Evolutionary conservation across 2,329 filamentous ascomycete genomes (phyloP).

Genomic region (Diaporthe sp.): DNA sequence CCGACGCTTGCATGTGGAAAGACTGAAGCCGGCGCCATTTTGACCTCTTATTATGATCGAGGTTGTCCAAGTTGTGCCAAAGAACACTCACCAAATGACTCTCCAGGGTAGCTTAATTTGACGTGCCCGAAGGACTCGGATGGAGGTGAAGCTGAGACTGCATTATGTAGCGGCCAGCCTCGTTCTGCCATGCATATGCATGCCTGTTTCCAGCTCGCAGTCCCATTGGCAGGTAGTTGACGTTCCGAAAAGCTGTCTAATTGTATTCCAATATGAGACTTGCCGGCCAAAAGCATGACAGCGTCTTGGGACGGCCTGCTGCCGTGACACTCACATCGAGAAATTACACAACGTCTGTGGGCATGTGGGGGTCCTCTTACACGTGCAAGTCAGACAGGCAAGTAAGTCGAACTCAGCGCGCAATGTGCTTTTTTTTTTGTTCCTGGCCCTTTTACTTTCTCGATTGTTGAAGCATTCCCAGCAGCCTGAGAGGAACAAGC

Average conservation of each 20-base stretch:
- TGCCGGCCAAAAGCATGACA: neutral
- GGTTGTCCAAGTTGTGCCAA: neutral
- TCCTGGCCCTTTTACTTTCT: neutral
- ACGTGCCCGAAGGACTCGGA: neutral
- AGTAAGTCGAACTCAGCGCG: neutral
- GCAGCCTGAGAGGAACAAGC: neutral
- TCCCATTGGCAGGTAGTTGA: neutral
- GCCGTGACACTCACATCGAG: neutral
- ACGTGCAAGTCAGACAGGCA: neutral
- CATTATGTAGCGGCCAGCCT: neutral
- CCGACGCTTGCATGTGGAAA: neutral
- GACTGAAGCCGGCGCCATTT: neutral
- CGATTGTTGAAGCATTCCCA: neutral
- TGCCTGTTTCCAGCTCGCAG: neutral
- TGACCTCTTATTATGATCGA: neutral
- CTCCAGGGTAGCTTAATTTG: no score
- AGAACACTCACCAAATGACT: neutral
- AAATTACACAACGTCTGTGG: conserved; percentile 30
- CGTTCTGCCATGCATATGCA: neutral
- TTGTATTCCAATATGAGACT: neutral
- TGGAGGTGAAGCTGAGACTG: neutral
- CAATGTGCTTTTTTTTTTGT: neutral
- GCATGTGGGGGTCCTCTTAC: neutral
- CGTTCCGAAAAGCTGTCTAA: neutral
- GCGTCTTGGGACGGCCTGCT: neutral